Base-by-base conservation (phyloP, 148 eudicot genomes). In the Talinum fruticosum region DNA sequence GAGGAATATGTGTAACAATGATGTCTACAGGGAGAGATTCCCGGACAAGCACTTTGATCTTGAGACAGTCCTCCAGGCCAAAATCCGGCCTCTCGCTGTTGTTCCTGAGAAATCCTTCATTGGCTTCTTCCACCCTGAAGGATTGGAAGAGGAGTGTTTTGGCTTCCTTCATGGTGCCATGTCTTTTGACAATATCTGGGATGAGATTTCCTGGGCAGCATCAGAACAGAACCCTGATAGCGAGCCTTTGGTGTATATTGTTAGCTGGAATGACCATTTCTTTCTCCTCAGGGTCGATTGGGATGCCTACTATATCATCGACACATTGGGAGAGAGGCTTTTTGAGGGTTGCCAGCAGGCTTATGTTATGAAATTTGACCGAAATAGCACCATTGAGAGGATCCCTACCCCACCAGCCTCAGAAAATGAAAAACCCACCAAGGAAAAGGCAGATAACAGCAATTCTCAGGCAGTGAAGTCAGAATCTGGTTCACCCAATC, bases 31-130 rank as follows among this genome's bases (percentile, higher is more conserved):
- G 75, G 86, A 88, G 54, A 77, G 82, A 26, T 93, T 93, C 75
- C 93, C 96, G 0, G 97, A 93, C 86, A 91, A 89, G 75, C 97
- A 93, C 76, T 93, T 93, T 53, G 97, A 93, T 74, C 96, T 93
- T 1, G 97, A 93, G 14, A 93, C 97, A 0, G 89, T 93, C 47
- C 74, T 93, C 26, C 71, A 89, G 74, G 93, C 97, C 26, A 81
- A 85, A 79, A 78, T 87, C 24, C 88, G 92, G 4, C 89, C 92
- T 8, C 84, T 93, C 21, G 36, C 71, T 59, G 85, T 89, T 21
- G 75, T 85, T 47, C 86, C 90, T 0, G 92, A 89, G 57, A 89
- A 79, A 44, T 93, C 97, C n/a, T 90, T 90, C 77, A 80, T 93
- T 6, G 97, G 97, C 10, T 93, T 93, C 80, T 93, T 93, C 79